Conservation (phyloP, 805 yeast species). For the Cyberlindnera mrakii region DNA sequence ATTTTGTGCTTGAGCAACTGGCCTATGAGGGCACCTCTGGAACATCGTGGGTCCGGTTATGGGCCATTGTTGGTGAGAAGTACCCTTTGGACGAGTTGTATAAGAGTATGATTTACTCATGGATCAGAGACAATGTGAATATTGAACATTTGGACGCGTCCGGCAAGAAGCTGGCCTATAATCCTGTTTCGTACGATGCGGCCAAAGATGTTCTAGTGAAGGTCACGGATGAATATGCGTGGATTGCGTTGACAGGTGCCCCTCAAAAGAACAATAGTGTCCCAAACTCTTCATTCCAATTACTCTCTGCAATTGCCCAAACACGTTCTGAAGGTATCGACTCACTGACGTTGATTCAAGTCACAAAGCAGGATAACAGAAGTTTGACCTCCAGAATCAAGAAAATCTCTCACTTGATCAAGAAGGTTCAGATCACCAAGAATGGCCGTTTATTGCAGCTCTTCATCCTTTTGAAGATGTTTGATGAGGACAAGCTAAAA, state of each 20-base stretch:
- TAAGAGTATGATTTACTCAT: constrained; percentile 30
- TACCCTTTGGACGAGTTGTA: constrained; percentile 25
- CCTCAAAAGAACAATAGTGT: constrained; percentile 43
- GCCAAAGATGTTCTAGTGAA: constrained; percentile 20
- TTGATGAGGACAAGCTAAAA: constrained; percentile 17
- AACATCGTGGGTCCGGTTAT: constrained; percentile 25
- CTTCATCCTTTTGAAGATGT: constrained; percentile 45
- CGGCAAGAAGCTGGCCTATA: background rate
- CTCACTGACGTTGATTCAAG: constrained; percentile 48
- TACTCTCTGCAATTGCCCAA: constrained; percentile 56
- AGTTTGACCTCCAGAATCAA: constrained; percentile 61
- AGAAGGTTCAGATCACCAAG: constrained; percentile 31
- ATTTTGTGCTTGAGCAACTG: constrained; percentile 26
- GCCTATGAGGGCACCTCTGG: constrained; percentile 31
- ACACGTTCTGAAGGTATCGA: constrained; percentile 51
- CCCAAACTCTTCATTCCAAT: constrained; percentile 49
- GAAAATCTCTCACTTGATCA: constrained; percentile 45
- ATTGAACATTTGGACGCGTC: constrained; percentile 7
- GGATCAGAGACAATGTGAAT: constrained; percentile 27
- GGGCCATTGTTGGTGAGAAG: constrained; percentile 23
- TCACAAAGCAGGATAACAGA: constrained; percentile 64
- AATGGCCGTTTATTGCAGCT: constrained; percentile 49
- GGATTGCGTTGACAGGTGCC: constrained; percentile 52
- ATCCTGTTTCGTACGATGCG: constrained; percentile 2
- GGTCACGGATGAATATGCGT: constrained; percentile 51